phyloP scores from a whole-genome alignment of 257 asterid genomes.

The Przewalskia tangutica region DNA sequence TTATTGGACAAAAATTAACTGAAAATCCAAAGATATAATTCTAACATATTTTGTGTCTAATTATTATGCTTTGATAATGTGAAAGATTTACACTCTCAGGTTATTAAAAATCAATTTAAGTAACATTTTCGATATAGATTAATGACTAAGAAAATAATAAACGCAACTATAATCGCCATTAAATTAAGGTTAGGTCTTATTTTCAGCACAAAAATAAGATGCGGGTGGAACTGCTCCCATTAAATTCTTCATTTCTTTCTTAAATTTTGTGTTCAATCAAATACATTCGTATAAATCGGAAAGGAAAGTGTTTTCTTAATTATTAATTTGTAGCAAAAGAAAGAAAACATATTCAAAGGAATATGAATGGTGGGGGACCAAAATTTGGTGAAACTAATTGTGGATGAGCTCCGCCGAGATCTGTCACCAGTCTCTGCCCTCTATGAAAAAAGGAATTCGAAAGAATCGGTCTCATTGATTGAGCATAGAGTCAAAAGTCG shows the following conservation, averaged over 20 bases:
- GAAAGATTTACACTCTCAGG: neutral
- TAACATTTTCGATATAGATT: neutral
- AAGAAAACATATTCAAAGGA: too few species aligned
- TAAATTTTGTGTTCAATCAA: too few species aligned
- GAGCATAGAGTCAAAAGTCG: neutral
- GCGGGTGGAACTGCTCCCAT: too few species aligned
- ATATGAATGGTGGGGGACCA: neutral
- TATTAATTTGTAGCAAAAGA: too few species aligned
- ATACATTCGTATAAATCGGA: too few species aligned
- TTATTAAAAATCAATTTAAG: neutral
- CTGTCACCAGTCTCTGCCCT: too few species aligned
- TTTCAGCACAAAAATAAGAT: too few species aligned
- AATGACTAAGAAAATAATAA: neutral
- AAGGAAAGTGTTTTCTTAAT: too few species aligned
- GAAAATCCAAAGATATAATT: neutral
- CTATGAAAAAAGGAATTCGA: too few species aligned
- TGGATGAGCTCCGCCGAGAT: too few species aligned
- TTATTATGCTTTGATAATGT: neutral
- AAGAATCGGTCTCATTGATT: too few species aligned
- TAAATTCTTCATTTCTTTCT: accelerated
- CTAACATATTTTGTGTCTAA: neutral
- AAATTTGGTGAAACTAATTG: neutral
- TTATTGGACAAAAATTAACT: neutral
- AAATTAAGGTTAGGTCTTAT: too few species aligned
- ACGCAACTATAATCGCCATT: neutral